Evolutionary conservation across 495 filamentous ascomycete species (phyloP).

Genomic region (Cercophora sp.): DNA sequence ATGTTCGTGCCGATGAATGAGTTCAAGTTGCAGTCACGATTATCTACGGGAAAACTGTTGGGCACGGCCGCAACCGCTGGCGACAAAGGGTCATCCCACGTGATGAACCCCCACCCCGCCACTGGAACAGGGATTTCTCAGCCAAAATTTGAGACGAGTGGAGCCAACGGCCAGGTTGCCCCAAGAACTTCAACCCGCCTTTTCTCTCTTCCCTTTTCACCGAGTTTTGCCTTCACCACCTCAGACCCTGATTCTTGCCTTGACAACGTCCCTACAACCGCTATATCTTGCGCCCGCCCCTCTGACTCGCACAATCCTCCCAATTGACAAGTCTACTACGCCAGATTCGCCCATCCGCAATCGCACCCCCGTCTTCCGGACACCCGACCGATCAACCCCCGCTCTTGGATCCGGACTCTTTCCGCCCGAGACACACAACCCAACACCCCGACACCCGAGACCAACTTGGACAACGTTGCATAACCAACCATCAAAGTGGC

Average conservation of each 20-base stretch:
- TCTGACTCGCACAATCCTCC: neutral
- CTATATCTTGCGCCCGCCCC: neutral
- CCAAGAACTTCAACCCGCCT: neutral
- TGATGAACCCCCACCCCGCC: neutral
- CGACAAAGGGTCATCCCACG: neutral
- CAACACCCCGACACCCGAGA: neutral
- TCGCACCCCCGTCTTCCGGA: neutral
- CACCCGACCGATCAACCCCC: neutral
- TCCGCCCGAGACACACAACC: neutral
- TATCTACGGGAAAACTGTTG: too few species aligned
- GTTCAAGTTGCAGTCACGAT: too few species aligned
- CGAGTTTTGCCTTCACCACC: too few species aligned
- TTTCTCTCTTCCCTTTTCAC: constrained; percentile 1
- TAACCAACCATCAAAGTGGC: constrained; percentile 30
- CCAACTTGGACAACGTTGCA: too few species aligned
- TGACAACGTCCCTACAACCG: too few species aligned
- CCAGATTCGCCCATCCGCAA: neutral
- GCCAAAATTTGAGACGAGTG: neutral
- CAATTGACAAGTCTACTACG: too few species aligned
- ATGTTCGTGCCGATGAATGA: too few species aligned
- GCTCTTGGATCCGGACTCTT: neutral
- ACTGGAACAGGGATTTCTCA: neutral
- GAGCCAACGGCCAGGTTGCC: neutral
- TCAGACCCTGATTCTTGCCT: too few species aligned
- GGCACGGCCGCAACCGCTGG: too few species aligned